Evolutionary conservation across 805 yeast species (phyloP), one percentile per base, ranked within the genome.

Genomic region (Pichia eremophila): DNA sequence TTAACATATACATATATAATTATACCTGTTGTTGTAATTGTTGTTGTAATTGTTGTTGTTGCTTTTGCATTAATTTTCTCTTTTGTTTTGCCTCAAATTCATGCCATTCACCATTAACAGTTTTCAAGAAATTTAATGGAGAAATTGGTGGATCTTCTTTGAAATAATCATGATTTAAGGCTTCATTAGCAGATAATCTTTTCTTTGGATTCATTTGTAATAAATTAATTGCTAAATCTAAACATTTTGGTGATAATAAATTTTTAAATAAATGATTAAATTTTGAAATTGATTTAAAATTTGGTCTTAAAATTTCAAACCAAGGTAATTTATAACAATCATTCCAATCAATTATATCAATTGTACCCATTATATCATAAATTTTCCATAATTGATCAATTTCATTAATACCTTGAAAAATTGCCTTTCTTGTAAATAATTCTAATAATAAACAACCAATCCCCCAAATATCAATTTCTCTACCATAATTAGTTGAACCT

Each of bases 381-480:
- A 93, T 87, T 32, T 82, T 78, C 54, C 77, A 73, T 29, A 93
- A 63, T 62, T 91, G 97, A 45, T 85, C 82, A 38, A 93, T 73
- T 59, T 93, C 99, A 63, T 93, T 95, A 22, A 74, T 72, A 1
- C 96, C 98, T 63, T 83, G 95, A 62, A 93, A 93, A 1, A 83
- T 69, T 0, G 98, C 95, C 32, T 68, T 67, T 53, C 81, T 77
- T 2, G 82, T 76, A 59, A 86, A 88, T 37, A 93, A 64, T 62
- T 93, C 98, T 28, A 88, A 75, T 50, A 93, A 68, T 27, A 93
- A 70, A 67, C 98, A 93, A 3, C 99, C 99, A 51, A 88, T 81
- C 0, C 98, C 96, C 99, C 99, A 93, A 55, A 88, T 81, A 61
- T 93, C 99, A 10, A 93, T 93, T 57, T 86, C 96, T 39, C 88